Evolutionary conservation across 352 stramenopile species (phyloP), one percentile per base, ranked within the genome.

Genomic region (Pythium chondricola): DNA sequence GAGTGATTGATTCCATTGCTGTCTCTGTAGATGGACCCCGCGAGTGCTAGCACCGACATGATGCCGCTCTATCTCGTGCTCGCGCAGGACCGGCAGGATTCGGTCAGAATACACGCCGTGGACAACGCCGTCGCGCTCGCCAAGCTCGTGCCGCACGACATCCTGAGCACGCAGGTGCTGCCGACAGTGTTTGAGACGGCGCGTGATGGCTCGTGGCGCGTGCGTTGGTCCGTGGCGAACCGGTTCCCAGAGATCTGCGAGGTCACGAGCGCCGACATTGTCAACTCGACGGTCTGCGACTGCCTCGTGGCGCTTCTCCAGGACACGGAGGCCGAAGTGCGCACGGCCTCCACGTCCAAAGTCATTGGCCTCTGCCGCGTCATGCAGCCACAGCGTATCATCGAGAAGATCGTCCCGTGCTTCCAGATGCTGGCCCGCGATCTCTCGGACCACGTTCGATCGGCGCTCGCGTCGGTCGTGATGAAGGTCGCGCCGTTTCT

Each of bases 221-320:
- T 99, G 27, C 83, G 97, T 30, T 99, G 95, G 95, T 98, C 93
- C 10, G 93, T 98, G 27, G 96, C 95, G 8, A 96, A 97, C 39
- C 96, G 97, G 41, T 98, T 99, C 52, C 77, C 90, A 1, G 76
- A 96, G 43, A 88, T 98, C 9, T 96, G 93, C 35, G 68, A 85
- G 36, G 92, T 87, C 3, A 86, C 98, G 43, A 79, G 74, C 40
- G 44, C 74, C 1, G 78, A 95, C 25, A 63, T 63, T 1, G 74
- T 85, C 22, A 88, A 83, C 48, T 65, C 71, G 33, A 86, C 69
- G 20, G 69, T 94, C 40, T 86, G 78, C 41, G 77, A 88, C 48
- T 83, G 80, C 41, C 97, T 98, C 54, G 92, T 97, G 48, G 88
- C 90, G 40, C 70, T 99, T 22, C 69, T 99, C 6, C 88, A 98